A percentile compares a stretch with the other conserved stretches of the same genome.
Evolutionary conservation across 1,284 basidiomycete species (phyloP).

Genomic region (Lentinus polychrous): DNA sequence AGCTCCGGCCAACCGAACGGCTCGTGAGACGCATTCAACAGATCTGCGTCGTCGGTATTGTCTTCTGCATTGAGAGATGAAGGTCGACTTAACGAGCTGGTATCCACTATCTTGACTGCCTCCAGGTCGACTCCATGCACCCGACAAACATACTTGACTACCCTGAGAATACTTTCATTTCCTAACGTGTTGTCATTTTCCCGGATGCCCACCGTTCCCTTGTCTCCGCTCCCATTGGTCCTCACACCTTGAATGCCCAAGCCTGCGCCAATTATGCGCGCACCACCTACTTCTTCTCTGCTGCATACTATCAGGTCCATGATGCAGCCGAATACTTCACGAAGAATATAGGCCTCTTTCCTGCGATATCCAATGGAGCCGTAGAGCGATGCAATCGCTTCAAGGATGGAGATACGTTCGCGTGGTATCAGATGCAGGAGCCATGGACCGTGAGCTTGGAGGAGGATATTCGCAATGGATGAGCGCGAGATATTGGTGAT

Average conservation of each 20-base stretch:
- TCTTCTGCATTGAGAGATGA: conserved; percentile 17
- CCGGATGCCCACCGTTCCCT: conserved; percentile 59
- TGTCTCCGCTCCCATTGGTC: conserved; percentile 21
- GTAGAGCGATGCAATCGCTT: conserved; percentile 68
- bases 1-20: conserved; percentile 90
- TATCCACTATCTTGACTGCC: conserved; percentile 45
- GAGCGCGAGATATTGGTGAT: conserved; percentile 65
- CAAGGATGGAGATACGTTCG: conserved; percentile 67
- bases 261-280: conserved; percentile 30
- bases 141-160: conserved; percentile 69
- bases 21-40: conserved; percentile 34
- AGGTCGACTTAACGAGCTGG: conserved; percentile 1
- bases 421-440: conserved; percentile 72
- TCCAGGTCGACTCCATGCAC: conserved; percentile 77
- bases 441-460: conserved; percentile 79
- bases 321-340: conserved; percentile 76
- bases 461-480: conserved; percentile 55
- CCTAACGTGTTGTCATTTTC: conserved; percentile 69
- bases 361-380: conserved; percentile 73
- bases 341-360: conserved; percentile 81
- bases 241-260: conserved; percentile 38
- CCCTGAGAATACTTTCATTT: conserved; percentile 68
- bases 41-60: conserved; percentile 25
- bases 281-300: conserved; percentile 54
- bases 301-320: conserved; percentile 77